These are phyloP conservation scores for Yamadazyma paraphyllophila DNA, from an alignment of 805 yeast genomes.

Conservation along the genomic window DNA sequence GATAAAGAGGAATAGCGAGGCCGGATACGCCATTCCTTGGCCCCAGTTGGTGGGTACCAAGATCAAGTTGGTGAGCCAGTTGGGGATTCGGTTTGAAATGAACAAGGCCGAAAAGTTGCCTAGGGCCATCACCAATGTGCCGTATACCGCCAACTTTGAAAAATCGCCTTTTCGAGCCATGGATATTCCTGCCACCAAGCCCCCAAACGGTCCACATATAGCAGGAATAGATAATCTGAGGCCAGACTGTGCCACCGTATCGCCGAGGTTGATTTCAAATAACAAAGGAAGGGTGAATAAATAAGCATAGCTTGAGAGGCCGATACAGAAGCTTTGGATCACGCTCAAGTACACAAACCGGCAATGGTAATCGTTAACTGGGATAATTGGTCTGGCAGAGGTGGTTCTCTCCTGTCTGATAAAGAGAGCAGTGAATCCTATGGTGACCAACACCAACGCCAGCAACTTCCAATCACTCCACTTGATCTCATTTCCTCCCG, in stretches of 20 bases:
- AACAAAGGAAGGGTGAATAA: conserved; percentile 42
- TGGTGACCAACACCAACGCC: conserved; percentile 11
- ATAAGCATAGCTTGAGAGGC: conserved; percentile 39
- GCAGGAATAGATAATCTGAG: conserved; percentile 41
- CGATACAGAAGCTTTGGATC: conserved; percentile 33
- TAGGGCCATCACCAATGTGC: conserved; percentile 32
- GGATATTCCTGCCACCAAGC: conserved; percentile 35
- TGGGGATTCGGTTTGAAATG: conserved; percentile 19
- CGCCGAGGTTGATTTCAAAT: conserved; percentile 41
- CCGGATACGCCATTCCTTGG: conserved; percentile 39
- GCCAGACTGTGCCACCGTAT: conserved; percentile 41
- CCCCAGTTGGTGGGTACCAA: conserved; percentile 38
- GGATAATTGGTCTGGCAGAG: conserved; percentile 31
- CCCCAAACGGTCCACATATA: conserved; percentile 42
- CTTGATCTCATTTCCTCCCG: conserved; percentile 22
- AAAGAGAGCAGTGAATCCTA: conserved; percentile 16
- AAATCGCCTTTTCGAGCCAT: conserved; percentile 32
- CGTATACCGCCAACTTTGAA: conserved; percentile 26
- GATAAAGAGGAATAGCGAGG: conserved; percentile 34
- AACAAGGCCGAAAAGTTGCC: conserved; percentile 33
- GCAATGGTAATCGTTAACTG: conserved; percentile 23
- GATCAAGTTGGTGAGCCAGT: conserved; percentile 24
- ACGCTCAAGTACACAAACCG: conserved; percentile 22
- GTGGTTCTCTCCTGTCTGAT: conserved; percentile 22
- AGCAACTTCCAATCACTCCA: conserved; percentile 13